Evolutionary conservation across 805 yeast genomes (phyloP), one percentile per base, ranked within the genome.

Genomic region (Priceomyces carsonii): DNA sequence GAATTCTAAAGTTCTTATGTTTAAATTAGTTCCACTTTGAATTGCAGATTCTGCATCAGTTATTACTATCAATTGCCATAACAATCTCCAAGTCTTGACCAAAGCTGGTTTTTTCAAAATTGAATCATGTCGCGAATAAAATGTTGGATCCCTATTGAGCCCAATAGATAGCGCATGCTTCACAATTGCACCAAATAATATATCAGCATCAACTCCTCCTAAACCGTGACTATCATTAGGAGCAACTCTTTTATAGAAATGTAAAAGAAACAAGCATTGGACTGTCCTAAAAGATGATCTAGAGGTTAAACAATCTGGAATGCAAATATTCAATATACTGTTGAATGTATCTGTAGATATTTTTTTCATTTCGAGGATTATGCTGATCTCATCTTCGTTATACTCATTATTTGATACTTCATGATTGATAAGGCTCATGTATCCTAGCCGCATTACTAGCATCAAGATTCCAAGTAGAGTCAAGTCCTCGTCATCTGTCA

Each of bases 191-290:
- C 71, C 70, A 31, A 67, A 56, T 15, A 66, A 48, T 10, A 64
- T 52, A 32, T 63, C 66, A 3, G 66, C 59, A 41, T 69, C 73
- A 0, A 63, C 54, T 6, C 69, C 65, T 15, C 69, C 60, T 18
- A 66, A 43, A 1, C 74, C 73, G 38, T 58, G 68, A 36, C 66
- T 56, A 43, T 69, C 73, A 35, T 63, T 62, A 1, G 75, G 75
- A 8, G 63, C 57, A 9, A 67, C 63, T 24, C 50, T 53, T 13
- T 66, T 38, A 42, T 66, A 68, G 35, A 58, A 63, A 35, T 59
- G 52, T 8, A 60, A 37, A 14, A 66, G 50, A 8, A 59, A 44
- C 35, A 66, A 50, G 3, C 58, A 38, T 40, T 69, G 74, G 2
- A 69, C 63, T 23, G 57, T 43, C 36, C 59, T 57, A 33, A 68